These are phyloP conservation scores for Xylariales sp. DNA, from an alignment of 2,329 filamentous ascomycete species.

Conservation along the genomic window DNA sequence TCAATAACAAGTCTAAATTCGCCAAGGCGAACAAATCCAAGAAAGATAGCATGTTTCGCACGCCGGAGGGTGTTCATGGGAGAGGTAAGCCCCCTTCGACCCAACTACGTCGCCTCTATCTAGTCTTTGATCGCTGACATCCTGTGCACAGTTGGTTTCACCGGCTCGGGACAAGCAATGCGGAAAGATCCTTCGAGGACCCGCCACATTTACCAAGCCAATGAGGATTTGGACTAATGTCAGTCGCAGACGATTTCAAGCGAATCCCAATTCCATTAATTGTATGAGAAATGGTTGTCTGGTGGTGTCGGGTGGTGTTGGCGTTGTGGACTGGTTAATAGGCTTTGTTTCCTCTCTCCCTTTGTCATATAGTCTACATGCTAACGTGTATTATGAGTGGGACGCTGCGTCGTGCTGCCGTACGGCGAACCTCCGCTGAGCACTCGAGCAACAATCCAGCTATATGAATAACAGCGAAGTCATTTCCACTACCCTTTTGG, in stretches of 20 bases:
- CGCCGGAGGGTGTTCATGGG: constrained; percentile 84
- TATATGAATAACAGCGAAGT: constrained; percentile 33
- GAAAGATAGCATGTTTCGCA: constrained; percentile 98
- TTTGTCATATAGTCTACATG: constrained; percentile 47
- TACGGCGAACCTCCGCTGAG: constrained; percentile 15
- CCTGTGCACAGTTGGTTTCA: constrained; percentile 81
- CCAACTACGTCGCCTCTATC: not conserved
- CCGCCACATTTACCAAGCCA: constrained; percentile 85
- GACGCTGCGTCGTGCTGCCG: constrained; percentile 28
- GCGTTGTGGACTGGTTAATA: constrained; percentile 41
- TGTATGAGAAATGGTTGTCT: constrained; percentile 25
- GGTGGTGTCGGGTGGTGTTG: constrained; percentile 35
- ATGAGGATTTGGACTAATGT: constrained; percentile 76
- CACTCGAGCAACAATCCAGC: constrained; percentile 23
- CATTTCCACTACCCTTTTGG: constrained; percentile 23
- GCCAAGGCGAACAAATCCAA: constrained; percentile 70
- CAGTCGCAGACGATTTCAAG: constrained; percentile 41
- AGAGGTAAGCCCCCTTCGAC: constrained; percentile 71
- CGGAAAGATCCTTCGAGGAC: constrained; percentile 86
- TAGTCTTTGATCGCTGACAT: constrained; percentile 47
- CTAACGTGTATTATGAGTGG: constrained; percentile 48
- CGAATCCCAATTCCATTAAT: constrained; percentile 34
- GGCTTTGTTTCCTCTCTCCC: constrained; percentile 50
- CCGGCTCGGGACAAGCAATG: constrained; percentile 94
- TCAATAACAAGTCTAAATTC: constrained; percentile 80